Conservation (phyloP, 2,329 filamentous ascomycete genomes). For the Botrytis aclada region DNA sequence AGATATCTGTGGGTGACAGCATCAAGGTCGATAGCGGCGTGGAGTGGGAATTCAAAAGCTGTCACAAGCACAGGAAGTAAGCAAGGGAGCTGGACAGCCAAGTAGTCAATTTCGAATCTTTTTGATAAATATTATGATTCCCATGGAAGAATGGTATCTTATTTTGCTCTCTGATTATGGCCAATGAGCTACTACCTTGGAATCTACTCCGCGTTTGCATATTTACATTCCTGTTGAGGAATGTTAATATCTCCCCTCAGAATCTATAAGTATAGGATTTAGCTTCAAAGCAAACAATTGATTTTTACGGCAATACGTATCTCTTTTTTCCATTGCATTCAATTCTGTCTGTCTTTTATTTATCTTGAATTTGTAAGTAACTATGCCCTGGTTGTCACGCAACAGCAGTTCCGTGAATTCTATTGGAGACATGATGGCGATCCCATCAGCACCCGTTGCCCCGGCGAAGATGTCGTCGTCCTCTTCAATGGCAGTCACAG, state of each 20-base stretch:
- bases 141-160: slow-evolving; percentile 4
- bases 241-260: slow-evolving; percentile 2
- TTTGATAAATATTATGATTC: background rate
- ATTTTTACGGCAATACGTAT: background rate
- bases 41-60: slow-evolving; percentile 22
- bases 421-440: slow-evolving; percentile 11
- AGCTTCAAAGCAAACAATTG: background rate
- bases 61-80: slow-evolving; percentile 9
- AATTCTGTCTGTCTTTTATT: background rate
- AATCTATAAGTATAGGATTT: slow-evolving; percentile 14
- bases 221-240: slow-evolving; percentile 20
- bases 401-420: background rate
- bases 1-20: slow-evolving; percentile 4
- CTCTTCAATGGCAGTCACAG: slow-evolving; percentile 15
- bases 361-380: background rate
- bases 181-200: background rate
- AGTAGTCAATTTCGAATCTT: background rate
- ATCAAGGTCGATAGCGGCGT: slow-evolving; percentile 18
- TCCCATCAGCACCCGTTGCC: background rate
- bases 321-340: background rate
- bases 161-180: background rate
- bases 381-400: slow-evolving; percentile 21
- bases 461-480: background rate
- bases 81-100: background rate
- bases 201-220: slow-evolving; percentile 1